Conservation (phyloP, 306 rosid species). For the Vigna angularis region DNA sequence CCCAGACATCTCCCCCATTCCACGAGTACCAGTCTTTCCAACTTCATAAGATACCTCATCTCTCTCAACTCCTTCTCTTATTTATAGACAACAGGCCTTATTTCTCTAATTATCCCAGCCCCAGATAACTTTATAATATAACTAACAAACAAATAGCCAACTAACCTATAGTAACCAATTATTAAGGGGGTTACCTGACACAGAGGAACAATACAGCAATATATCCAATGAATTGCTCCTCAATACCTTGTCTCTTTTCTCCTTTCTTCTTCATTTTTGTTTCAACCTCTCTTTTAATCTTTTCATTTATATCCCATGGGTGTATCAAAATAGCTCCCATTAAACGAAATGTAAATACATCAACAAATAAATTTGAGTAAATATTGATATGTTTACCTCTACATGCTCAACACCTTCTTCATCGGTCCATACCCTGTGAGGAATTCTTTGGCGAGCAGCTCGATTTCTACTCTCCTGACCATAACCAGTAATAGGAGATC, state of each 20-base stretch:
- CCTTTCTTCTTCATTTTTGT: background rate
- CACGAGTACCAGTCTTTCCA: background rate
- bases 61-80: background rate
- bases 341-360: background rate
- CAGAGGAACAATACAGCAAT: background rate
- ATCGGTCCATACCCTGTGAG: slow-evolving; percentile 84
- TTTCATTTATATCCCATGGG: background rate
- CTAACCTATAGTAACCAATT: background rate
- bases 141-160: background rate
- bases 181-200: background rate
- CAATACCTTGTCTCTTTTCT: slow-evolving; percentile 1
- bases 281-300: background rate
- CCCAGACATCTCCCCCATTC: background rate
- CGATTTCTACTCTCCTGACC: slow-evolving; percentile 99
- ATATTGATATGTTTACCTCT: slow-evolving; percentile 62
- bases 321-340: background rate
- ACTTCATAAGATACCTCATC: background rate
- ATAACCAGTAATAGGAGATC: slow-evolving; percentile 96
- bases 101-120: background rate
- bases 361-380: slow-evolving; percentile 28
- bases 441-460: slow-evolving; percentile 98
- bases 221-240: slow-evolving; percentile 10
- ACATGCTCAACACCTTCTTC: slow-evolving; percentile 93
- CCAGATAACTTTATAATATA: background rate
- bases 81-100: background rate